Conservation (phyloP, 495 filamentous ascomycete genomes). For the Saxophila tyrrhenica region DNA sequence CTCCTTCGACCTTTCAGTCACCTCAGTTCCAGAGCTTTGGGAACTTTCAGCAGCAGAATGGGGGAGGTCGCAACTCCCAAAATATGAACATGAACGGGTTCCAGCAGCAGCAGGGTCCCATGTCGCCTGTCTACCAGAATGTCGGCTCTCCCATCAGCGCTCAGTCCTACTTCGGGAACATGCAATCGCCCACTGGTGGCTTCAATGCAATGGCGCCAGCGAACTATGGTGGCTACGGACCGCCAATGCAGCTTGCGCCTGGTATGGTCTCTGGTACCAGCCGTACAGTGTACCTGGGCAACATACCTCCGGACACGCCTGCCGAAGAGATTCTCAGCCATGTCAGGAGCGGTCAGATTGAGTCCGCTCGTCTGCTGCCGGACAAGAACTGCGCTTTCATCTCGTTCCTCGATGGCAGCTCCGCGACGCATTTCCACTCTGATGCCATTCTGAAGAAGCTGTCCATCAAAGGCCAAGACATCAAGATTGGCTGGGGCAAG, state of each 20-base stretch:
- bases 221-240: constrained; percentile 46
- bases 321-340: constrained; percentile 97
- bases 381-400: constrained; percentile 99
- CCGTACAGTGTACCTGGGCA: constrained; percentile 92
- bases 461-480: constrained; percentile 93
- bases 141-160: constrained; percentile 67
- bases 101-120: constrained; percentile 50
- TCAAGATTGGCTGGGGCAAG: constrained; percentile 99
- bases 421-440: constrained; percentile 96
- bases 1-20: constrained; percentile 75
- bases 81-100: constrained; percentile 40
- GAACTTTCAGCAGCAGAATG: constrained; percentile 58
- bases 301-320: constrained; percentile 95
- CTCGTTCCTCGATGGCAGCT: constrained; percentile 92
- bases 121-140: constrained; percentile 67
- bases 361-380: constrained; percentile 87
- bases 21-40: constrained; percentile 82
- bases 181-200: constrained; percentile 69
- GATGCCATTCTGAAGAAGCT: constrained; percentile 99
- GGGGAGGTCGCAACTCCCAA: constrained; percentile 39
- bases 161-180: constrained; percentile 59
- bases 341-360: constrained; percentile 94
- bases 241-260: constrained; percentile 61
- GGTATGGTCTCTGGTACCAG: constrained; percentile 82
- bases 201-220: constrained; percentile 48